These are phyloP conservation scores for Pleomassaria siparia DNA, from an alignment of 2,329 filamentous ascomycete species.

Conservation along the genomic window DNA sequence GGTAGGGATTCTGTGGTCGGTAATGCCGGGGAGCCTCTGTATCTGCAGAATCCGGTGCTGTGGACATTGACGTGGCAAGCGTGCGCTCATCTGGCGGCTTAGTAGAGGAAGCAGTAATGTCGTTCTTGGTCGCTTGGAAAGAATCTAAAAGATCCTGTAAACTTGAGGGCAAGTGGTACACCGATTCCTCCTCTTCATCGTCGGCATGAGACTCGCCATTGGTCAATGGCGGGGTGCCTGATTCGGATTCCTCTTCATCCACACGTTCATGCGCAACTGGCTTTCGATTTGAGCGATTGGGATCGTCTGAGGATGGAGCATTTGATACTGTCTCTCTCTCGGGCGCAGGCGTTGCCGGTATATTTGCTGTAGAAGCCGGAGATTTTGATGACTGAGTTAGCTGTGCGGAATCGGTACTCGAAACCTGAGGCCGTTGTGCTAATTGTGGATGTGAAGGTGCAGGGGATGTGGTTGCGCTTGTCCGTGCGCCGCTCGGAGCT, in stretches of 20 bases:
- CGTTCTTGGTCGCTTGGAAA: constrained; percentile 79
- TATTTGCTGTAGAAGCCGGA: constrained; percentile 49
- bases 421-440: constrained; percentile 41
- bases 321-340: constrained; percentile 46
- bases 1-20: constrained; percentile 77
- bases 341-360: constrained; percentile 50
- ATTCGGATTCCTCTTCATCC: constrained; percentile 38
- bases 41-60: constrained; percentile 74
- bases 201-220: constrained; percentile 58
- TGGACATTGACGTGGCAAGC: constrained; percentile 72
- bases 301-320: constrained; percentile 34
- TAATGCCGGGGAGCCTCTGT: constrained; percentile 82
- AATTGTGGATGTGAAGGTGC: constrained; percentile 44
- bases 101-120: constrained; percentile 59
- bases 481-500: constrained; percentile 54
- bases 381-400: constrained; percentile 52
- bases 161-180: constrained; percentile 88
- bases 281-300: constrained; percentile 25
- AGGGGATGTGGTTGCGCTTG: constrained; percentile 60
- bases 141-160: constrained; percentile 89
- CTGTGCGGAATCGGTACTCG: constrained; percentile 38
- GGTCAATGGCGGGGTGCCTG: constrained; percentile 44
- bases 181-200: constrained; percentile 66
- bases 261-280: constrained; percentile 31
- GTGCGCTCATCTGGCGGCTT: constrained; percentile 70